A percentile compares a stretch with the other conserved stretches of the same genome.
Evolutionary conservation across 352 stramenopile genomes (phyloP).

Genomic region (Phytophthora colocasiae): DNA sequence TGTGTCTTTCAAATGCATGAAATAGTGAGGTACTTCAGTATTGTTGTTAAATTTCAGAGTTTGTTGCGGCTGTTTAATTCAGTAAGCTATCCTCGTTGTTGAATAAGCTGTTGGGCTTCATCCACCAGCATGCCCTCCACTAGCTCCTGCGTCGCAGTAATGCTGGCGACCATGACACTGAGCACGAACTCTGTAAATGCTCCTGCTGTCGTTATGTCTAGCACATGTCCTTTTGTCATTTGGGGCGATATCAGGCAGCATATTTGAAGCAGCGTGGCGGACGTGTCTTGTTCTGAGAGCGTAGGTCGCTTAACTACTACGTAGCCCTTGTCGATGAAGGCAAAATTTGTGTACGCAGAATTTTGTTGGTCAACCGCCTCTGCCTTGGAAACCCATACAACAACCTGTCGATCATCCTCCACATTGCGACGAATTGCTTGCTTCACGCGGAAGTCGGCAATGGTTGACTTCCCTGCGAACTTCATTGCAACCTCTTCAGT

Average conservation of each 20-base stretch:
- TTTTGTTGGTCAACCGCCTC: conserved; percentile 44
- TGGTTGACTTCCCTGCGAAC: conserved; percentile 55
- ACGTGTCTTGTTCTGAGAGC: conserved; percentile 18
- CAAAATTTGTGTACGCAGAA: conserved; percentile 50
- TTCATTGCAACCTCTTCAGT: conserved; percentile 67
- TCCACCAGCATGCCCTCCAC: conserved; percentile 49
- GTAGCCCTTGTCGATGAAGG: conserved; percentile 68
- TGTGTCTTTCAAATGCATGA: too few species aligned
- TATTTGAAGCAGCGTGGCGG: conserved; percentile 56
- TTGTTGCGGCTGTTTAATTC: too few species aligned
- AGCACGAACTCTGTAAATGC: conserved; percentile 59
- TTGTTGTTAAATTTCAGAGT: too few species aligned
- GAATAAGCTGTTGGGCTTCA: conserved; percentile 21
- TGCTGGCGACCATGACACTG: conserved; percentile 48
- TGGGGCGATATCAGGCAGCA: conserved; percentile 65
- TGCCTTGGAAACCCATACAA: conserved; percentile 66
- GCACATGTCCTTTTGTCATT: conserved; percentile 30
- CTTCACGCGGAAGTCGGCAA: conserved; percentile 59
- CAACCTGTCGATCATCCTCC: conserved; percentile 58
- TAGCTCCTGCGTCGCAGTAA: conserved; percentile 50
- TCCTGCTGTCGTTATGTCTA: conserved; percentile 33
- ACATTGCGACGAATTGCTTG: conserved; percentile 64
- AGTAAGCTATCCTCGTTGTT: conserved; percentile 6
- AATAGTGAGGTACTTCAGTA: too few species aligned
- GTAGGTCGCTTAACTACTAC: conserved; percentile 58